Conservation (phyloP, 108 stramenopile genomes). For the Cylindrotheca closterium region DNA sequence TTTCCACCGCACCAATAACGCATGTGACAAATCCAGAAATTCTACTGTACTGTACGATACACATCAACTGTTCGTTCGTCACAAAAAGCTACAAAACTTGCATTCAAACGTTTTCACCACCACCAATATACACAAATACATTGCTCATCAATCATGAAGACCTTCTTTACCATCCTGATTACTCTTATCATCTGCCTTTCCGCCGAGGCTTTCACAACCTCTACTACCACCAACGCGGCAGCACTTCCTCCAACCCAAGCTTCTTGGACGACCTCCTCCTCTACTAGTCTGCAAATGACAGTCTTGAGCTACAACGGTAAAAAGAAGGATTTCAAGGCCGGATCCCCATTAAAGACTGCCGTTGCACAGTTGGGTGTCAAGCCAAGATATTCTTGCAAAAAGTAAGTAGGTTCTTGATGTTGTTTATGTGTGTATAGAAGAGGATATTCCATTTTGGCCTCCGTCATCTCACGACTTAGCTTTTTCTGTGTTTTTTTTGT, state of each 20-base stretch:
- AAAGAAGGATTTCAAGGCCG: conserved; percentile 68
- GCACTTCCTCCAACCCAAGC: neutral
- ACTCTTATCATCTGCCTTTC: no score
- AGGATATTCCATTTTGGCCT: neutral
- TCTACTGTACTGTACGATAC: no score
- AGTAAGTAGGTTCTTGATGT: conserved; percentile 44
- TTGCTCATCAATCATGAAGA: no score
- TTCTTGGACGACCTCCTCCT: neutral
- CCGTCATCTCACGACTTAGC: neutral
- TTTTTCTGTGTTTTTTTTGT: conserved; percentile 3
- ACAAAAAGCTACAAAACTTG: no score
- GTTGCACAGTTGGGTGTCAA: conserved; percentile 68
- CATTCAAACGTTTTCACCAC: no score
- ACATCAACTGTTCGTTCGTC: no score
- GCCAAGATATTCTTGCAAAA: conserved; percentile 80
- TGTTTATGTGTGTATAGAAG: neutral
- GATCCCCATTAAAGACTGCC: conserved; percentile 61
- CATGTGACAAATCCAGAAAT: no score
- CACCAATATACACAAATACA: no score
- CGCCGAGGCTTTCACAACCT: no score
- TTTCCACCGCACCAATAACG: no score
- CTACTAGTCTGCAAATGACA: conserved; percentile 54
- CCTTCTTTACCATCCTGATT: no score
- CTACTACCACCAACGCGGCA: neutral
- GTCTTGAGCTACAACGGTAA: conserved; percentile 55